Evolutionary conservation across 176 grass and related monocot species (phyloP).

Genomic region (Thinopyrum elongatum): DNA sequence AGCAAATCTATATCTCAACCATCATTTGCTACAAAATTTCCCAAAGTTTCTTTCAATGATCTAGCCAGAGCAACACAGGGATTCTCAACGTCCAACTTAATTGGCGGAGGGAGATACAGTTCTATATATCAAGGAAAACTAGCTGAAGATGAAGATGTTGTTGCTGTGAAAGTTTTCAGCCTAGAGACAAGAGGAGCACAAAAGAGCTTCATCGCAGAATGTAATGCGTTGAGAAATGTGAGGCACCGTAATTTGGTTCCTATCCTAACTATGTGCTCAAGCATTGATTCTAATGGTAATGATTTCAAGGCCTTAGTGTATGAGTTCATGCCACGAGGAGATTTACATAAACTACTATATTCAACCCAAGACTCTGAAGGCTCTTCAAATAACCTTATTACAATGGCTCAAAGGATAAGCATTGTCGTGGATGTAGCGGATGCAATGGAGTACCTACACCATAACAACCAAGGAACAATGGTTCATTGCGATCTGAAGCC

Average conservation of each 20-base stretch:
- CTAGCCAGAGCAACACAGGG: neutral
- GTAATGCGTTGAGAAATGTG: neutral
- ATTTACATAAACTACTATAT: too few relatives aligned
- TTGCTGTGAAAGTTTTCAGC: neutral
- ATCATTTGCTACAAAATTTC: neutral
- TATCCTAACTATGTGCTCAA: neutral
- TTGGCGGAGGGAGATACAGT: neutral
- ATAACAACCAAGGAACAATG: neutral
- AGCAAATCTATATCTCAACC: neutral
- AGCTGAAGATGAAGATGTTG: neutral
- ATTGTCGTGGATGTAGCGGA: neutral
- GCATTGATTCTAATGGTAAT: neutral
- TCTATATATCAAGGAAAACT: neutral
- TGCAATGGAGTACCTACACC: neutral
- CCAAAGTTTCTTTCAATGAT: neutral
- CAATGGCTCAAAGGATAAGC: neutral
- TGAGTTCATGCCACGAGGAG: too few relatives aligned
- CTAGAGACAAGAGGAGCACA: constrained; percentile 3
- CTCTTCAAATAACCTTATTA: neutral
- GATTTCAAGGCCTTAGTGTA: neutral
- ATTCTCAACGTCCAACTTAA: neutral
- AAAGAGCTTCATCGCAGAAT: neutral
- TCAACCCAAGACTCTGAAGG: too few relatives aligned
- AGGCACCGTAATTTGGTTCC: neutral
- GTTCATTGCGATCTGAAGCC: neutral